Evolutionary conservation across 2,329 filamentous ascomycete genomes (phyloP).

Genomic region (Macrophomina tecta): DNA sequence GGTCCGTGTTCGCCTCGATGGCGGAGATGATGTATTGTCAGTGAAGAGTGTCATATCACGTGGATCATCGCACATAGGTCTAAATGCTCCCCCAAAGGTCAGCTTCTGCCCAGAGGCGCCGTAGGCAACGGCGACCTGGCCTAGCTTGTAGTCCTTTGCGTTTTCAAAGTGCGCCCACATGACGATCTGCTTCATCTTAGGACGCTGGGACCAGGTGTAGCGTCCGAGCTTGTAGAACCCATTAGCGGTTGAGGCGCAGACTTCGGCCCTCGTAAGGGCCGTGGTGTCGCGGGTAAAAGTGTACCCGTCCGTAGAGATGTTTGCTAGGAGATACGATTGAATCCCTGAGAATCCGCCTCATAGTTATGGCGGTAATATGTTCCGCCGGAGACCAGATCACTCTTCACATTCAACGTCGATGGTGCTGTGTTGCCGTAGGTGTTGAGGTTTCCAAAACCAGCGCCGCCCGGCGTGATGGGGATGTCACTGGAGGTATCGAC

Average conservation of each 20-base stretch:
- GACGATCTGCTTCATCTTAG: constrained; percentile 29
- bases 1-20: constrained; percentile 33
- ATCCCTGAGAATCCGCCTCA: constrained; percentile 29
- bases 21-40: constrained; percentile 32
- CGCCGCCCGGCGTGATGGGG: constrained; percentile 21
- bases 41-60: constrained; percentile 34
- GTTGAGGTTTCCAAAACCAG: constrained; percentile 27
- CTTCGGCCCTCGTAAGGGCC: constrained; percentile 6
- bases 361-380: constrained; percentile 34
- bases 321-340: constrained; percentile 32
- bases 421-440: constrained; percentile 32
- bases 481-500: constrained; percentile 29
- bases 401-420: constrained; percentile 27
- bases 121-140: constrained; percentile 33
- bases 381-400: constrained; percentile 18
- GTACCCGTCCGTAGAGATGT: constrained; percentile 33
- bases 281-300: constrained; percentile 32
- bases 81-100: constrained; percentile 32
- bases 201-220: constrained; percentile 29
- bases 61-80: constrained; percentile 32
- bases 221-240: constrained; percentile 32
- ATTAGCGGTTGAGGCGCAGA: not conserved
- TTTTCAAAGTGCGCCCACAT: constrained; percentile 35
- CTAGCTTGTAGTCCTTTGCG: constrained; percentile 31
- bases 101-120: constrained; percentile 29